A percentile compares a stretch with the other conserved stretches of the same genome.
Conservation (phyloP, 2,329 filamentous ascomycete species). For the Didymella pomorum region DNA sequence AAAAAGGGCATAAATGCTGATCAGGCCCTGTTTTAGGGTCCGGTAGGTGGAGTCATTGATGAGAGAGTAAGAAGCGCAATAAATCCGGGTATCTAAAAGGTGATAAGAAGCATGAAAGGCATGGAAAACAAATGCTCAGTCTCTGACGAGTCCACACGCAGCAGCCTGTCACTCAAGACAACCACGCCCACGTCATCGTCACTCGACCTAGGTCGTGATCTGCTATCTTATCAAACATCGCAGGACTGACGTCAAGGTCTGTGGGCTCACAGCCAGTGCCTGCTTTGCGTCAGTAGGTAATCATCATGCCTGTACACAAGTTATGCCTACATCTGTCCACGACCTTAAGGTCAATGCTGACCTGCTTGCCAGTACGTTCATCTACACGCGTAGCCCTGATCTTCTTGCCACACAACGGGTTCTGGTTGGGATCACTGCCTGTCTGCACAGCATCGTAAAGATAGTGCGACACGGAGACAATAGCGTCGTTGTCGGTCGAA, state of each 20-base stretch:
- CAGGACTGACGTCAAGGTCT: slow-evolving; percentile 60
- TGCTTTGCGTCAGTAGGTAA: slow-evolving; percentile 32
- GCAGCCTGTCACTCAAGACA: slow-evolving; percentile 29
- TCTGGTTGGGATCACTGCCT: slow-evolving; percentile 65
- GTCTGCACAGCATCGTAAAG: slow-evolving; percentile 68
- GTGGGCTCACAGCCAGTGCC: slow-evolving; percentile 57
- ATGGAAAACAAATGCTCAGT: too few relatives aligned
- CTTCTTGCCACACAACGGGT: slow-evolving; percentile 71
- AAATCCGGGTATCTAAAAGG: neutral
- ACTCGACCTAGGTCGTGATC: slow-evolving; percentile 58
- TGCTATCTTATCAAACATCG: slow-evolving; percentile 59
- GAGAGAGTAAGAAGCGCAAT: neutral
- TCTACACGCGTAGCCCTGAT: slow-evolving; percentile 67
- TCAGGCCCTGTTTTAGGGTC: neutral
- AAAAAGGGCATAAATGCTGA: too few relatives aligned
- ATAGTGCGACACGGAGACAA: slow-evolving; percentile 72
- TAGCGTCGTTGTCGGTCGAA: slow-evolving; percentile 62
- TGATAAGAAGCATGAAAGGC: neutral
- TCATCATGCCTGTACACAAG: neutral
- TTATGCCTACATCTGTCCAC: slow-evolving; percentile 68
- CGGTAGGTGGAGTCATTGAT: neutral
- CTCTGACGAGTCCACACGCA: neutral
- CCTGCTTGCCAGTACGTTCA: slow-evolving; percentile 53
- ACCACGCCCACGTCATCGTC: slow-evolving; percentile 60
- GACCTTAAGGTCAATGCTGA: slow-evolving; percentile 68